Base-by-base conservation (phyloP, 176 grass and related monocot genomes). In the Saccharum officinarum region DNA sequence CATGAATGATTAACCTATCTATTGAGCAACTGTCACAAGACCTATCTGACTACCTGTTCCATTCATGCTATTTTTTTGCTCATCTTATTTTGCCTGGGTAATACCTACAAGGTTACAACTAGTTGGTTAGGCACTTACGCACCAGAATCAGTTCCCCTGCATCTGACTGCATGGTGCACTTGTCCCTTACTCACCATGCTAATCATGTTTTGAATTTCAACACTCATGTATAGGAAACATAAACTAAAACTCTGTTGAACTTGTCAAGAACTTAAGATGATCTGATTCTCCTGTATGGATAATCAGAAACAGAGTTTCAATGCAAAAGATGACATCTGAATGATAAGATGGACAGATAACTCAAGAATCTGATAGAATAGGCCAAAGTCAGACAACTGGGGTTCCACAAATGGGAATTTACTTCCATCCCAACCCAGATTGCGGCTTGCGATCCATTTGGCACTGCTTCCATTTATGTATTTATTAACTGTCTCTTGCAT, bases 381-480 rank as follows among this genome's bases (percentile, higher is more conserved):
- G 78, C 64, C 9, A 49, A 7, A 38, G 14, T 26, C 31, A 70
- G 22, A 22, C 46, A 70, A 55, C 4, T 55, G 33, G 8, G 46
- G 16, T 71, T 78, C 46, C 23, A 70, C n/a, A 40, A 70, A 57
- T 40, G 55, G 33, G 33, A 70, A 26, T 20, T 52, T 36, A 15
- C 20, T 70, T 55, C 42, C 63, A 67, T n/a, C 16, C 64, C 77
- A 81, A 39, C 45, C 64, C 79, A 81, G 10, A 54, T 68, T 68
- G 18, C 1, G 4, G 30, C 63, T 80, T 20, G 45, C 28, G 44
- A 66, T 69, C 6, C 13, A 25, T 52, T 81, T 62, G 22, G 6
- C 41, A 23, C 14, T 65, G 38, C 69, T 7, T 20, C 2, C 42
- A 37, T 52, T 67, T 68, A 8, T 67, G 25, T 66, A 67, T 37